A percentile compares a stretch with the other conserved stretches of the same genome.
These are phyloP conservation scores for Wallacemonas sp. DNA, from an alignment of 208 protist species.

Conservation along the genomic window DNA sequence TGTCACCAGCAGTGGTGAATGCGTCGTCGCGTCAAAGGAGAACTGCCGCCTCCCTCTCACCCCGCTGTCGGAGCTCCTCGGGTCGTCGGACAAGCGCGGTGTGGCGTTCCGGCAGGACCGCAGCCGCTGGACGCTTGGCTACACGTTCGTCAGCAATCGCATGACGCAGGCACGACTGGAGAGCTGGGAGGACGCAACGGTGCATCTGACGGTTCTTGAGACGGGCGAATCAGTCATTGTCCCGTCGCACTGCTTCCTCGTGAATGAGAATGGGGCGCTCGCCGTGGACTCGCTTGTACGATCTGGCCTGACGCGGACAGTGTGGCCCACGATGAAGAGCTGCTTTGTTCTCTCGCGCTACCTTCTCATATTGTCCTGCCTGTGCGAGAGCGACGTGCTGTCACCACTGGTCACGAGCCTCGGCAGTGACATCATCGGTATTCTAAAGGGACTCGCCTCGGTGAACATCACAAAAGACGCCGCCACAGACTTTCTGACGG, in stretches of 20 bases:
- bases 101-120: not conserved
- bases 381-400: constrained; percentile 80
- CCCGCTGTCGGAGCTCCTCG: constrained; percentile 25
- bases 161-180: constrained; percentile 64
- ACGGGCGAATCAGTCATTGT: constrained; percentile 33
- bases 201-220: constrained; percentile 38
- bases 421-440: constrained; percentile 44
- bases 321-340: constrained; percentile 58
- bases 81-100: not conserved
- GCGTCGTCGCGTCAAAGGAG: constrained; percentile 56
- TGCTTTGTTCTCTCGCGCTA: constrained; percentile 87
- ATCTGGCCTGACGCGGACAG: constrained; percentile 25
- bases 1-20: constrained; percentile 23
- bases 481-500: constrained; percentile 66
- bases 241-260: constrained; percentile 50
- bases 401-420: constrained; percentile 61
- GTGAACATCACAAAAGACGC: constrained; percentile 79
- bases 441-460: constrained; percentile 68
- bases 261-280: constrained; percentile 45
- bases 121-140: constrained; percentile 40
- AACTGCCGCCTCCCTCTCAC: constrained; percentile 78
- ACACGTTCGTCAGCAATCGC: constrained; percentile 63
- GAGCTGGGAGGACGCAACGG: constrained; percentile 21
- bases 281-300: constrained; percentile 59
- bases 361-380: constrained; percentile 77